Percentiles rank a stretch among this genome's conserved stretches.
Conservation (phyloP, 139 green algal genomes). For the Nannochloris sp. region DNA sequence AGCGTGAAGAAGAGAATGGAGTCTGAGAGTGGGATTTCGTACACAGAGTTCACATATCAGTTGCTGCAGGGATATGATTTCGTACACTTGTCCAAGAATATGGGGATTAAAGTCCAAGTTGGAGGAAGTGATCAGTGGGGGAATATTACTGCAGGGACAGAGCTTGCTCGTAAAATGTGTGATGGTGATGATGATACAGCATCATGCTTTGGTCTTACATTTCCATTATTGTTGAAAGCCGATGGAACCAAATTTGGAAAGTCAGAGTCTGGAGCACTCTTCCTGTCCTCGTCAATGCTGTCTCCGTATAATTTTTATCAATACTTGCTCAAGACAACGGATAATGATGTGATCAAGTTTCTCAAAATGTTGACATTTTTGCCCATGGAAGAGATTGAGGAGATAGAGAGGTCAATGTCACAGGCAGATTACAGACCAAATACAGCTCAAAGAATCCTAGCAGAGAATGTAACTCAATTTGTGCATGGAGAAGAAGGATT, state of each 20-base stretch:
- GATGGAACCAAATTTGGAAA: constrained; percentile 98
- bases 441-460: constrained; percentile 76
- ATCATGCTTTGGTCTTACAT: constrained; percentile 75
- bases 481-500: constrained; percentile 91
- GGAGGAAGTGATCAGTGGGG: constrained; percentile 96
- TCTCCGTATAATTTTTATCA: constrained; percentile 99
- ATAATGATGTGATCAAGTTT: constrained; percentile 46
- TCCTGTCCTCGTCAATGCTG: constrained; percentile 75
- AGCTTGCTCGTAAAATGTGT: constrained; percentile 72
- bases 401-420: constrained; percentile 50
- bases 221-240: constrained; percentile 78
- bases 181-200: constrained; percentile 8
- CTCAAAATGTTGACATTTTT: constrained; percentile 94
- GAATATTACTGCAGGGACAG: constrained; percentile 91
- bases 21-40: constrained; percentile 74
- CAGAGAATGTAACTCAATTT: constrained; percentile 90
- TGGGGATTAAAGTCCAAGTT: constrained; percentile 79
- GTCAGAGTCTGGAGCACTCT: constrained; percentile 83
- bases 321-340: constrained; percentile 65
- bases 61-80: constrained; percentile 98
- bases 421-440: constrained; percentile 68
- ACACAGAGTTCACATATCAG: constrained; percentile 98
- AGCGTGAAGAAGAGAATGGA: constrained; percentile 83
- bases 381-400: constrained; percentile 66
- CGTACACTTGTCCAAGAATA: constrained; percentile 74